These are phyloP conservation scores for Hymenotorrendiella dingleyae DNA, from an alignment of 2,329 filamentous ascomycete genomes.

Conservation along the genomic window DNA sequence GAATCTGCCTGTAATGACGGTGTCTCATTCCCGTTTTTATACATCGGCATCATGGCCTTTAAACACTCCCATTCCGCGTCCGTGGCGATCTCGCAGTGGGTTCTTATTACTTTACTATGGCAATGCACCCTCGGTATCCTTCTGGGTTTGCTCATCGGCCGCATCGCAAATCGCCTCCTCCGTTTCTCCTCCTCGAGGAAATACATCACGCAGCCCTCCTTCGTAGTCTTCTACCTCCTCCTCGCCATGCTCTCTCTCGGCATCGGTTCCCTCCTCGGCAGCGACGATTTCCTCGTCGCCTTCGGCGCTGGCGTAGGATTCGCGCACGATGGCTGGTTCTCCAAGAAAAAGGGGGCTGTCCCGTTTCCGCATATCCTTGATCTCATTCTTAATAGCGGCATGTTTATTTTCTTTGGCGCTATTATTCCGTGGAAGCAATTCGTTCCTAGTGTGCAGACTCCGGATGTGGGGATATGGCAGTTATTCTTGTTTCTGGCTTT, in stretches of 20 bases:
- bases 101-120: conserved; percentile 48
- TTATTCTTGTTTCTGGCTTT: conserved; percentile 41
- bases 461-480: conserved; percentile 33
- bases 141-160: conserved; percentile 43
- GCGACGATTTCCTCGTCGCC: conserved; percentile 50
- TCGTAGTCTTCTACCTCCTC: conserved; percentile 50
- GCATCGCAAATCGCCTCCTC: conserved; percentile 40
- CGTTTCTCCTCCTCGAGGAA: conserved; percentile 39
- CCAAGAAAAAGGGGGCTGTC: conserved; percentile 39
- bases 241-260: conserved; percentile 46
- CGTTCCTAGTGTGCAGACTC: conserved; percentile 33
- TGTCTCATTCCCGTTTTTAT: conserved; percentile 50
- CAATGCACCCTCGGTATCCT: conserved; percentile 44
- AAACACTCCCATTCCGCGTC: conserved; percentile 33
- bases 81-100: conserved; percentile 43
- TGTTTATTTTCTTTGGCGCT: conserved; percentile 52
- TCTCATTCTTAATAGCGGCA: conserved; percentile 46
- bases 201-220: conserved; percentile 43
- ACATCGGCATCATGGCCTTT: conserved; percentile 43
- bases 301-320: conserved; percentile 51
- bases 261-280: conserved; percentile 43
- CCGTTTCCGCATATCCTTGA: conserved; percentile 46
- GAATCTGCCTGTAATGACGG: conserved; percentile 53
- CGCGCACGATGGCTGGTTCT: conserved; percentile 47
- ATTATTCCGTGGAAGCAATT: conserved; percentile 47